These are phyloP conservation scores for Dactylellina haptotyla DNA, from an alignment of 2,329 filamentous ascomycete genomes.

Conservation along the genomic window DNA sequence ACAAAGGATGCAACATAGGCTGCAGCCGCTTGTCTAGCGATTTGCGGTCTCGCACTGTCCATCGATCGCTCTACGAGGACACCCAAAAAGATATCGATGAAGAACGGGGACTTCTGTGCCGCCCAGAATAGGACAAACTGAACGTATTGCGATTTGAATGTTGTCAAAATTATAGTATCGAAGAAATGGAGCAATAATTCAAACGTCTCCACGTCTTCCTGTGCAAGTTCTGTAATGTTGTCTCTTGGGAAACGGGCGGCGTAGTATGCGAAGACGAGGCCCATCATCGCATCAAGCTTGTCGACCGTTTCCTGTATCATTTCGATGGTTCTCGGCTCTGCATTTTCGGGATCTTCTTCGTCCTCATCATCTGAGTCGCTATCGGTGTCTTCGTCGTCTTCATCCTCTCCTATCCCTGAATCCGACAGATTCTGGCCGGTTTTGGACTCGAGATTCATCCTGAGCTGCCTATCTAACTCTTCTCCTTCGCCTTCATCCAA, in stretches of 20 bases:
- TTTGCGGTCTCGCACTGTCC: conserved; percentile 74
- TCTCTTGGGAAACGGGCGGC: conserved; percentile 71
- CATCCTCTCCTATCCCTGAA: conserved; percentile 59
- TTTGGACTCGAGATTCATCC: conserved; percentile 59
- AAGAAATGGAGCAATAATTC: conserved; percentile 86
- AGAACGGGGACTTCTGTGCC: conserved; percentile 79
- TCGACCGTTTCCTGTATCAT: conserved; percentile 82
- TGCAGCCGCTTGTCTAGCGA: conserved; percentile 83
- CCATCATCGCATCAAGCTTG: conserved; percentile 90
- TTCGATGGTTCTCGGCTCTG: conserved; percentile 70
- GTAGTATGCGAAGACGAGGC: conserved; percentile 87
- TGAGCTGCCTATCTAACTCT: conserved; percentile 74
- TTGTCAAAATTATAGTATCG: conserved; percentile 84
- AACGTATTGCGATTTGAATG: conserved; percentile 88
- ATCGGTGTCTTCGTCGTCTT: conserved; percentile 63
- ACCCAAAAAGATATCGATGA: conserved; percentile 84
- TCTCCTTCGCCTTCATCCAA: conserved; percentile 73
- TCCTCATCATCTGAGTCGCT: conserved; percentile 76
- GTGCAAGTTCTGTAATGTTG: conserved; percentile 67
- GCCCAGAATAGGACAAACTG: conserved; percentile 98
- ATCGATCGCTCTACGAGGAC: conserved; percentile 78
- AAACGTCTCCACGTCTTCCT: conserved; percentile 76
- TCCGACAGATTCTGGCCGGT: conserved; percentile 34
- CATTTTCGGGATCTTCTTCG: conserved; percentile 64
- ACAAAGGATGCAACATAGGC: conserved; percentile 96